Evolutionary conservation across 495 filamentous ascomycete genomes (phyloP).

Genomic region (Pseudomonodictys pantanalensis): DNA sequence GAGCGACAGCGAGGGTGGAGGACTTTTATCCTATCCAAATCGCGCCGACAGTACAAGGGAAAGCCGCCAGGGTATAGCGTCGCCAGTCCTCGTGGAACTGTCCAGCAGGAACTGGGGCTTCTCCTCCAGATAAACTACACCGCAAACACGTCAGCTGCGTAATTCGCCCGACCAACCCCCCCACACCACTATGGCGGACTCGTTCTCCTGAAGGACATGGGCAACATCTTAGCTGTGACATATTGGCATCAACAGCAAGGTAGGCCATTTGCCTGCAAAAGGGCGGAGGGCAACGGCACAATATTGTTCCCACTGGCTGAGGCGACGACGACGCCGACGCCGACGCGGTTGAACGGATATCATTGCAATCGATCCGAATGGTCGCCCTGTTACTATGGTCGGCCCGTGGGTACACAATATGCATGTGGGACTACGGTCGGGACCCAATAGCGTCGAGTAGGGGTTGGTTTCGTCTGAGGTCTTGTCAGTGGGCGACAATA

Average conservation of each 20-base stretch:
- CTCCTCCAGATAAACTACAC: background rate
- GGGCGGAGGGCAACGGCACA: conserved; percentile 1
- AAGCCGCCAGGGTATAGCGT: background rate
- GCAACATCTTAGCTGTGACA: background rate
- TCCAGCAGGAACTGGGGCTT: background rate
- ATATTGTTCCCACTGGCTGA: background rate
- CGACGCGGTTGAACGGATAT: background rate
- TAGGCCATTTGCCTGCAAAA: background rate
- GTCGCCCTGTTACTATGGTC: no score
- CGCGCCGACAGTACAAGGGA: background rate
- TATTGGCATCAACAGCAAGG: background rate
- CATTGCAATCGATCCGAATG: no score
- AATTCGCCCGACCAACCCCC: background rate
- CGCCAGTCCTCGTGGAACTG: conserved; percentile 7
- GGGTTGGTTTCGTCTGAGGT: no score
- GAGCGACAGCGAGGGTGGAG: conserved; percentile 3
- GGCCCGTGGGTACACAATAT: no score
- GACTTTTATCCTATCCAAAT: conserved; percentile 4
- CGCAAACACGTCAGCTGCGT: background rate
- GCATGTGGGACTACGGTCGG: no score
- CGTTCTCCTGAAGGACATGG: background rate
- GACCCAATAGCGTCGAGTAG: no score
- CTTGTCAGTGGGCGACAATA: no score
- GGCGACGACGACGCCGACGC: background rate
- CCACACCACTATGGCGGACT: background rate